Evolutionary conservation across 306 rosid species (phyloP).

Genomic region (Mucuna pruriens): DNA sequence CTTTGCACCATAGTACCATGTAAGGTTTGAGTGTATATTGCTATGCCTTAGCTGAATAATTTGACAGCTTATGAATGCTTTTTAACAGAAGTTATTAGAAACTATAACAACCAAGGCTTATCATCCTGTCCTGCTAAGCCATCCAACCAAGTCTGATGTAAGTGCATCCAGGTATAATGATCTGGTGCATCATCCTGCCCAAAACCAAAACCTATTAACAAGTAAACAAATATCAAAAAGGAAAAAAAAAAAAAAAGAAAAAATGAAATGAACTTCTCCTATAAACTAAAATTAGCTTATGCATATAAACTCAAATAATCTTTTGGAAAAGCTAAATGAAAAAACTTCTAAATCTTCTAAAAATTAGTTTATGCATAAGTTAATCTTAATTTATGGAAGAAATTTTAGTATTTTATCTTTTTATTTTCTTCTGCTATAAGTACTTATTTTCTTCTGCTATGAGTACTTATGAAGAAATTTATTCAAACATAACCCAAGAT

Average conservation of each 20-base stretch:
- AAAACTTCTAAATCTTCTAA: too few species aligned
- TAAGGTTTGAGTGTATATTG: not conserved
- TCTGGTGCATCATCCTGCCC: conserved; percentile 54
- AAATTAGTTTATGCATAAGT: too few species aligned
- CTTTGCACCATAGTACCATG: not conserved
- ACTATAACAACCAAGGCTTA: conserved; percentile 53
- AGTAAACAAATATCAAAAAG: conserved; percentile 6
- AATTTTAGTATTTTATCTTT: too few species aligned
- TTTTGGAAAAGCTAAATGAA: not conserved
- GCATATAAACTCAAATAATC: too few species aligned
- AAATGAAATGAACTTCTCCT: too few species aligned
- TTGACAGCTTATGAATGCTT: not conserved
- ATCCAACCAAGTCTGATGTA: conserved; percentile 80
- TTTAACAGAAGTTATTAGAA: not conserved
- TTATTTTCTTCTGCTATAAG: too few species aligned
- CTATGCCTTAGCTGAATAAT: not conserved
- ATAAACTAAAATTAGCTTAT: too few species aligned
- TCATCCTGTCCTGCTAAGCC: conserved; percentile 48
- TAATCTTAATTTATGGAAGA: too few species aligned
- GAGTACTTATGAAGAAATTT: too few species aligned
- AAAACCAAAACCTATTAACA: conserved; percentile 32
- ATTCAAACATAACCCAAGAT: too few species aligned
- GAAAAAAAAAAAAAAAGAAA: too few species aligned
- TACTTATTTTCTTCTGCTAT: too few species aligned
- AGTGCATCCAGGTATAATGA: conserved; percentile 63